Base-by-base conservation (phyloP, 179 eudicot species). In the Vitellaria paradoxa region DNA sequence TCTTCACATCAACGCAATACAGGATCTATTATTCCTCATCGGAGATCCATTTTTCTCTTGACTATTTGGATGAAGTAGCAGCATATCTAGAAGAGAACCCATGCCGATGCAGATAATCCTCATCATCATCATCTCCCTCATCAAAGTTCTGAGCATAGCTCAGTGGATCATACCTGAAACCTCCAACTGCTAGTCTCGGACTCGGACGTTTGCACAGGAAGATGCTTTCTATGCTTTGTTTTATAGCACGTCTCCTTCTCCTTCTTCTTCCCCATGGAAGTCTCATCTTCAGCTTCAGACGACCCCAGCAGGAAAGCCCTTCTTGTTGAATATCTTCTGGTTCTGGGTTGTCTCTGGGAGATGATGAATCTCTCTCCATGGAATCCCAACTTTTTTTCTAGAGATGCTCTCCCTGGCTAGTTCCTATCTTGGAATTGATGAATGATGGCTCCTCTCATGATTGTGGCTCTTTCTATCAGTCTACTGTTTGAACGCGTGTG, bases 121-220 rank as follows among this genome's bases (percentile, higher is more conserved):
- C 81, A 59, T 77, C 21, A 59, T 77, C 21, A 59, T 74, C 79
- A 45, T 20, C 42, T 10, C 83, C 79, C 13, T 77, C 75, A 46
- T 85, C 83, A 66, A 85, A 85, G 62, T 85, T 85, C 64, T 69
- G 85, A 10, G 87, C 79, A 77, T 85, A 85, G 72, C 83, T 82
- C 17, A 74, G 12, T 4, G 87, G 75, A 56, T 80, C 83, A 60
- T 85, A 85, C 74, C 79, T 84, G 80, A 80, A 80, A 60, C 53
- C 79, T 5, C 59, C 70, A 20, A 8, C 53, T 52, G 66, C 26
- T n/a, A 50, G 12, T 73, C 59, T 30, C 37, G 37, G 37, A 30
- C 2, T 9, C 37, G 37, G 37, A 30, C 2, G 6, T 68, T 76
- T 52, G 53, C 40, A 3, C 59, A 59, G 42, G 18, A 53, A 45